Base-by-base conservation (phyloP, 1,284 basidiomycete species). In the Ganoderma lucidum region DNA sequence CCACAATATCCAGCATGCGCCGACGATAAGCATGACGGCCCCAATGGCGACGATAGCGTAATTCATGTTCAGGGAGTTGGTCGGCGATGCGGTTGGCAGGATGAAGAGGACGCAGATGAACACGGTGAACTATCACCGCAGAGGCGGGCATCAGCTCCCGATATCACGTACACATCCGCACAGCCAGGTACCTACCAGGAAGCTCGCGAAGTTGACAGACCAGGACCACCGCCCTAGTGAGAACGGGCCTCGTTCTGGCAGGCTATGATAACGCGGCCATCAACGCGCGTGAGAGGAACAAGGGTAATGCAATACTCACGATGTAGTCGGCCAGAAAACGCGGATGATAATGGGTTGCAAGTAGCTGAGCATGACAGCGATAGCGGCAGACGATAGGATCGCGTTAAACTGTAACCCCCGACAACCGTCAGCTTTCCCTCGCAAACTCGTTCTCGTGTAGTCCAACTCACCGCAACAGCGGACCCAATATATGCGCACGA, bases 51-150 rank as follows among this genome's bases (percentile, higher is more conserved):
- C 83, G 59, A 88, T 79, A 2, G 88, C 81, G 72, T 90, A 91
- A 77, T 91, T 91, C 89, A 91, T 91, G 78, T 89, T 88, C 66
- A 83, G 75, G 59, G 81, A 72, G n/a, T 82, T 87, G 39, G 89
- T 88, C 1, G 90, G 90, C 58, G 83, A 82, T 8, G 87, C 82
- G 5, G 88, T 91, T 3, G 90, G 90, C 30, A 92, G 81, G 64
- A 90, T 80, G 76, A 89, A 88, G 10, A 90, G 83, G 6, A 87
- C 75, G 73, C 86, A 87, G 51, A 89, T 82, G 76, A 89, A 88
- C 8, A 84, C 73, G 4, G 82, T 81, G 77, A 89, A 89, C 86
- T 88, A 30, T n/a, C 37, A 59, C 2, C 44, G 63, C 39, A 23
- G 35, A 28, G 48, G 55, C 23, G 35, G 51, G 39, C 4, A 17